phyloP scores from a whole-genome alignment of 2,329 filamentous ascomycete genomes.

The Trichoderma aggressivum region DNA sequence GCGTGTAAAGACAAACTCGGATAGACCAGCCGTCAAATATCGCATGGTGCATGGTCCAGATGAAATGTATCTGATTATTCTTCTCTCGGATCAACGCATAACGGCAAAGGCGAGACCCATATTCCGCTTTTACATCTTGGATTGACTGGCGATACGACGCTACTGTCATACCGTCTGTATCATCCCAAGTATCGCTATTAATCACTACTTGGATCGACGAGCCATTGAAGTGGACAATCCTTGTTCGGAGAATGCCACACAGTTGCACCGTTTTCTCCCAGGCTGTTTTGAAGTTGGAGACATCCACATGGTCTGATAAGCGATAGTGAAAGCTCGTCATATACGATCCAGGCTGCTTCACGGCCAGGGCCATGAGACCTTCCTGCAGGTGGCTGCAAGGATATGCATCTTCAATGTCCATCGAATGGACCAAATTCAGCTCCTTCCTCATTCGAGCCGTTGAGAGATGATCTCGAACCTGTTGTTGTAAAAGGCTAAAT shows the following conservation, averaged over 20 bases:
- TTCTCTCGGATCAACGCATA: slow-evolving; percentile 3
- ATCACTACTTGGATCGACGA: slow-evolving; percentile 19
- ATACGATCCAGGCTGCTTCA: slow-evolving; percentile 32
- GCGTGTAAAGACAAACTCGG: not conserved
- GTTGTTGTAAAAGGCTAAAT: not conserved
- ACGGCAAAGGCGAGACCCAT: slow-evolving; percentile 15
- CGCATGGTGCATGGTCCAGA: slow-evolving; percentile 19
- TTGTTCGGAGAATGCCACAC: slow-evolving; percentile 22
- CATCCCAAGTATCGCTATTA: slow-evolving; percentile 1
- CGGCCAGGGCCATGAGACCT: slow-evolving; percentile 29
- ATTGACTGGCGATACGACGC: not conserved
- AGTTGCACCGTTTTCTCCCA: slow-evolving; percentile 22
- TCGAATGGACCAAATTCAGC: not conserved
- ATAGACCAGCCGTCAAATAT: slow-evolving; percentile 25
- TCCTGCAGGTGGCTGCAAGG: slow-evolving; percentile 23
- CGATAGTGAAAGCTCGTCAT: slow-evolving; percentile 29
- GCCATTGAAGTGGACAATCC: slow-evolving; percentile 20
- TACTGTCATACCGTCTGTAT: not conserved
- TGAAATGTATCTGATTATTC: not conserved
- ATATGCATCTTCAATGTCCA: slow-evolving; percentile 21
- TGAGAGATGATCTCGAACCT: not conserved
- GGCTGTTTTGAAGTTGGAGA: slow-evolving; percentile 19
- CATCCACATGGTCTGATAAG: slow-evolving; percentile 22
- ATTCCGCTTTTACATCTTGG: not conserved
- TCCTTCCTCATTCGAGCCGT: not conserved